Base-by-base conservation (phyloP, 1,284 basidiomycete genomes). In the Heterobasidion irregulare region DNA sequence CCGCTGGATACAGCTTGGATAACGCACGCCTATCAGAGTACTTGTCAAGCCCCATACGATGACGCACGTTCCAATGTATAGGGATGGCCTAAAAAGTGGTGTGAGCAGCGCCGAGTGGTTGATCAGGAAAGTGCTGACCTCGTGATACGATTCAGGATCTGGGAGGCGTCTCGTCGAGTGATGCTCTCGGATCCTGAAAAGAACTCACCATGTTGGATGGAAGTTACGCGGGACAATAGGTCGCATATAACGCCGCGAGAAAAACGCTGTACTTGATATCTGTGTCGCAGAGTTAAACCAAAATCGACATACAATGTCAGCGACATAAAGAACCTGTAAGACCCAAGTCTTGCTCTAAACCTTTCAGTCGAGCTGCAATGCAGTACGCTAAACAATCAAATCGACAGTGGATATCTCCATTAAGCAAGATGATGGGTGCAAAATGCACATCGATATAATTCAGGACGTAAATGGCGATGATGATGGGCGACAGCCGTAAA, bases 11-110 rank as follows among this genome's bases (percentile, higher is more conserved):
- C 13, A 52, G 35, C 8, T 8, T 26, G 26, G 13, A 36, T 10
- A 19, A 57, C 63, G 10, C 64, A 83, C 81, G 12, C 82, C 84
- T 18, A 83, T 85, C 45, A 85, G 64, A 1, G 77, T 72, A 57
- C 82, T 85, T 2, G 77, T 80, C 15, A 86, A 57, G 7, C 84
- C 83, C 83, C 84, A 87, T 0, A 73, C 56, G n/a, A 84, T 69
- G 15, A 83, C 78, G 55, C 83, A 85, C 13, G 61, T 58, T 5
- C 82, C 80, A 26, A 87, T 84, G 61, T 83, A 86, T 38, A 76
- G 66, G 0, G 83, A 82, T 1, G 84, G 84, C 54, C 83, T 84
- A 54, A 15, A 26, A 50, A 18, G 48, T 52, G 10, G 38, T 38
- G 1, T 45, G 26, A 48, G 10, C n/a, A 26, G 26, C 13, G 16